Conservation (phyloP, 805 yeast species). For the Candida corydali region DNA sequence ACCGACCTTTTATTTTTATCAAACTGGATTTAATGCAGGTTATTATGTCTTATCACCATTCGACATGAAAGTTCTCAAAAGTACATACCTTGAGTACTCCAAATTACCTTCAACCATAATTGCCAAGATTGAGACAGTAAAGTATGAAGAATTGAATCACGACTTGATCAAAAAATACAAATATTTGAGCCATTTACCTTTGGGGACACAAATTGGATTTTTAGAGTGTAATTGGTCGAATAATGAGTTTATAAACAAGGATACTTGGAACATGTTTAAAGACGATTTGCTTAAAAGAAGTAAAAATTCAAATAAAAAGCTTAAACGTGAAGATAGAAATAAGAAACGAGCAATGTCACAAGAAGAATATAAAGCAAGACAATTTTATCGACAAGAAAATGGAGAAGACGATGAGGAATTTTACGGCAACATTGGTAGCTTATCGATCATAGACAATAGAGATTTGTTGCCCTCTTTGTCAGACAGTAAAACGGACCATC, state of each 20-base stretch:
- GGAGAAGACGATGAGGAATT: conserved; percentile 17
- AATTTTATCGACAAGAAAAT: conserved; percentile 60
- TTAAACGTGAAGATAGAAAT: conserved; percentile 58
- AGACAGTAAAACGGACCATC: conserved; percentile 5
- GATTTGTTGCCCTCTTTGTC: conserved; percentile 29
- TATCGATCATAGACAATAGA: conserved; percentile 35
- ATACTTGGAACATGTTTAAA: conserved; percentile 43
- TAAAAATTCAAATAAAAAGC: conserved; percentile 43
- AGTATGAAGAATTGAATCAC: conserved; percentile 58
- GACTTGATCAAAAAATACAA: conserved; percentile 60
- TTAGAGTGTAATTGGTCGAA: conserved; percentile 79
- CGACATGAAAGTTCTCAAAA: conserved; percentile 69
- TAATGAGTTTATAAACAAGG: conserved; percentile 27
- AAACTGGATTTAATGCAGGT: conserved; percentile 63
- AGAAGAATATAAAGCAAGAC: conserved; percentile 53
- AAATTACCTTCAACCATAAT: conserved; percentile 64
- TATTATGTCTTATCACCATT: conserved; percentile 70
- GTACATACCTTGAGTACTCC: conserved; percentile 57
- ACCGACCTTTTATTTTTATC: conserved; percentile 65
- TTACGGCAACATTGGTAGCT: conserved; percentile 24
- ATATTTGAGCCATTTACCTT: conserved; percentile 76
- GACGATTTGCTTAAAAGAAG: conserved; percentile 57
- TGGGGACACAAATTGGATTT: conserved; percentile 79
- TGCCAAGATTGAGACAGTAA: conserved; percentile 65
- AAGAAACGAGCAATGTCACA: conserved; percentile 51